These are phyloP conservation scores for Penicillium nordicum DNA, from an alignment of 2,329 filamentous ascomycete genomes.

Conservation along the genomic window DNA sequence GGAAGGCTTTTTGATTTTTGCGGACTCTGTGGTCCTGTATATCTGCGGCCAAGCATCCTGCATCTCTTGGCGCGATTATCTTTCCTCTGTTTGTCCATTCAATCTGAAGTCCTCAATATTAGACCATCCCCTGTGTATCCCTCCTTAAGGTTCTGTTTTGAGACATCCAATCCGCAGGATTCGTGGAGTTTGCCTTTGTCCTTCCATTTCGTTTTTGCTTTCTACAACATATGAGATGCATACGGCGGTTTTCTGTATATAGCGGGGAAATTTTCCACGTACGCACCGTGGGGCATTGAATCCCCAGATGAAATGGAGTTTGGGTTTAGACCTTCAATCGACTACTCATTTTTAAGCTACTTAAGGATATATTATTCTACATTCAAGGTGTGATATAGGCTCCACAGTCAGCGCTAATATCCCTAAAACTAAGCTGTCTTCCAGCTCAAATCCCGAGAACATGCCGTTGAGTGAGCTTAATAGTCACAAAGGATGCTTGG, in stretches of 20 bases:
- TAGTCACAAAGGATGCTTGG: background rate
- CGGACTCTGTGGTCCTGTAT: background rate
- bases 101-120: background rate
- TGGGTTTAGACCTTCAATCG: background rate
- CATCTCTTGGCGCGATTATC: background rate
- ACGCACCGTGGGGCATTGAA: background rate
- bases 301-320: background rate
- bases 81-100: background rate
- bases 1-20: background rate
- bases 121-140: background rate
- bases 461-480: background rate
- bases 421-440: background rate
- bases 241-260: slow-evolving; percentile 3
- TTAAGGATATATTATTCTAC: background rate
- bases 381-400: background rate
- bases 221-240: background rate
- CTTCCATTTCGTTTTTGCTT: background rate
- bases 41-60: background rate
- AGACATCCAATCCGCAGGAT: background rate
- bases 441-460: background rate
- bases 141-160: background rate
- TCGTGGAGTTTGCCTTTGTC: background rate
- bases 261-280: background rate
- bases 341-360: background rate
- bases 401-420: slow-evolving; percentile 6